These are phyloP conservation scores for Pilaira anomala DNA, from an alignment of 192 early-diverging fungal species.

Conservation along the genomic window DNA sequence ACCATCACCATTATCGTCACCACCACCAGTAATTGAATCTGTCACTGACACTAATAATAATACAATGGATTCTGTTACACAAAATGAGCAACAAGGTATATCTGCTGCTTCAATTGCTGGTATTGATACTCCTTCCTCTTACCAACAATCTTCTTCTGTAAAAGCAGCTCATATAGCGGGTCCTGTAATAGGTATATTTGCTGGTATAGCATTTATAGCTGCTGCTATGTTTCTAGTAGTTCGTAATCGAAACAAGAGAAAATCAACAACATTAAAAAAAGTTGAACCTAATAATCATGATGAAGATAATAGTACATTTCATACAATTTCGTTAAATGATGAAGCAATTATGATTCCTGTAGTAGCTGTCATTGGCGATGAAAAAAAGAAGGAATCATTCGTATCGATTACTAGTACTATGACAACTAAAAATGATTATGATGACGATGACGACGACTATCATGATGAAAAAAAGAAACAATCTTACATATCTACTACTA, in stretches of 20 bases:
- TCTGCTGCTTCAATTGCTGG: neutral
- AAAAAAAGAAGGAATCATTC: too few species aligned
- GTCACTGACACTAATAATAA: too few species aligned
- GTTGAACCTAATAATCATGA: neutral
- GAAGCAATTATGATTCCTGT: too few species aligned
- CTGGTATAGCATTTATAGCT: neutral
- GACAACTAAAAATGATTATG: neutral
- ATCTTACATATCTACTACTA: neutral
- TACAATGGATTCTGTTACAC: too few species aligned
- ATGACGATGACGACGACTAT: too few species aligned
- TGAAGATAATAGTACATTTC: too few species aligned
- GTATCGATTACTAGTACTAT: neutral
- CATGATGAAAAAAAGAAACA: too few species aligned
- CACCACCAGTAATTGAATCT: neutral
- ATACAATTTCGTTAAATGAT: too few species aligned
- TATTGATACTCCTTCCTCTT: too few species aligned
- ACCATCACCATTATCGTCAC: neutral
- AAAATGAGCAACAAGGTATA: too few species aligned
- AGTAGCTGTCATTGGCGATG: too few species aligned
- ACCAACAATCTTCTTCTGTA: too few species aligned
- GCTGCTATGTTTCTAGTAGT: neutral
- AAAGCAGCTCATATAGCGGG: conserved; percentile 9
- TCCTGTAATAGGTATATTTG: conserved; percentile 6
- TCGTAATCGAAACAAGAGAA: neutral
- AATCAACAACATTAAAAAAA: neutral